phyloP scores from a whole-genome alignment of 2,329 filamentous ascomycete species.

The Claviceps monticola region DNA sequence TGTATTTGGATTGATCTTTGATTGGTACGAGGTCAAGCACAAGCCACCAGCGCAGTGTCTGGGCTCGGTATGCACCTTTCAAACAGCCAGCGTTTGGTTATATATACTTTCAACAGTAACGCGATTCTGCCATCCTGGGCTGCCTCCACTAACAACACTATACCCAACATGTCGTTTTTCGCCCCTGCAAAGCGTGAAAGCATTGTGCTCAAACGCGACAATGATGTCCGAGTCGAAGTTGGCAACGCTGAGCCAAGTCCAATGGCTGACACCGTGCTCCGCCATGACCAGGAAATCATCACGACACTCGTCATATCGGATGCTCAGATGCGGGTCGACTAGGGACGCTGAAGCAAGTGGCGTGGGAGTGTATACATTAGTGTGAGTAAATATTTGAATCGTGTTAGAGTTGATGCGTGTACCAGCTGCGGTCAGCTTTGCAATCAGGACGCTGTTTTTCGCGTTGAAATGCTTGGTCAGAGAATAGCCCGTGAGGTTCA shows the following conservation, averaged over 20 bases:
- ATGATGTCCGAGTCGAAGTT: constrained; percentile 2
- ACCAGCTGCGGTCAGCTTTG: constrained; percentile 2
- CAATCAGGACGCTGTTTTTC: constrained; percentile 1
- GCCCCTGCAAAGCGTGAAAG: constrained; percentile 2
- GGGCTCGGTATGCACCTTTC: too few species aligned
- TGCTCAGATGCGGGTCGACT: neutral
- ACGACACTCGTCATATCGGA: neutral
- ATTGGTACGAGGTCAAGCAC: too few species aligned
- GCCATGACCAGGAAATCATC: constrained; percentile 1
- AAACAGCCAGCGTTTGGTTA: neutral
- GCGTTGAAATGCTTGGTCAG: neutral
- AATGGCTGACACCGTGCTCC: neutral
- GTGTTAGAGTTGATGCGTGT: constrained; percentile 2
- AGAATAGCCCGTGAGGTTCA: constrained; percentile 1
- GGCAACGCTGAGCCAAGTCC: constrained; percentile 4
- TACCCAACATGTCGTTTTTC: neutral
- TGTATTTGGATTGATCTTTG: too few species aligned
- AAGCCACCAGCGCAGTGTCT: too few species aligned
- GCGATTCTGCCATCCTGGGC: constrained; percentile 1
- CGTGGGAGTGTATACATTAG: constrained; percentile 2
- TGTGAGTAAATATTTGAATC: constrained; percentile 1
- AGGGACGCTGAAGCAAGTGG: constrained; percentile 1
- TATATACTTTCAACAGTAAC: constrained; percentile 4
- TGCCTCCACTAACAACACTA: neutral
- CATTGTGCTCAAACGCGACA: constrained; percentile 3